phyloP scores from a whole-genome alignment of 371 early-diverging fungal species.

The Nematocida displodere region DNA sequence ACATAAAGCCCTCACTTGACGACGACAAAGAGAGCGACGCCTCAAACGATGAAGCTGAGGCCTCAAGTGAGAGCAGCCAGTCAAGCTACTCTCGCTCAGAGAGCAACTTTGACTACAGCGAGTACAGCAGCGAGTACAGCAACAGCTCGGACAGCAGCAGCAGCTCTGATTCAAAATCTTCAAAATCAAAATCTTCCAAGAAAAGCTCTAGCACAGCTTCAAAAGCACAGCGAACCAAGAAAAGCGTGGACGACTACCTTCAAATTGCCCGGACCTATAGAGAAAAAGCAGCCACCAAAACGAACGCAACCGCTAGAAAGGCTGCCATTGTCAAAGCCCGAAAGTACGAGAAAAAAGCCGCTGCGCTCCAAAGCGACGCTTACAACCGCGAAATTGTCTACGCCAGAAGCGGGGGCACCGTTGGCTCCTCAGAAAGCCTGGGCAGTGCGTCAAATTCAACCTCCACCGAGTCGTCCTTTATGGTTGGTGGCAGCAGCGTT shows the following conservation, averaged over 20 bases:
- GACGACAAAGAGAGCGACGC: neutral
- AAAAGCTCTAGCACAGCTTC: neutral
- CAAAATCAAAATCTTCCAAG: neutral
- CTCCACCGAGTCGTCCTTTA: neutral
- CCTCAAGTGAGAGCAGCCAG: neutral
- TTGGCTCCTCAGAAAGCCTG: neutral
- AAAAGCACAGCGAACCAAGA: no score
- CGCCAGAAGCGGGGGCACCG: neutral
- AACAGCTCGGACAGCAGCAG: neutral
- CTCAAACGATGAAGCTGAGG: neutral
- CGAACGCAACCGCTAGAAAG: neutral
- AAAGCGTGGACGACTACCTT: neutral
- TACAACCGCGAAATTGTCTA: constrained; percentile 3
- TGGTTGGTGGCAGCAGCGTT: neutral
- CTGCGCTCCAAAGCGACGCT: neutral
- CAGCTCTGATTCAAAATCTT: neutral
- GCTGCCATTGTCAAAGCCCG: neutral
- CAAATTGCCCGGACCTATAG: neutral
- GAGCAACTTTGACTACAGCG: neutral
- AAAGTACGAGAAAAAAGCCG: constrained; percentile 11
- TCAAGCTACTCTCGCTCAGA: neutral
- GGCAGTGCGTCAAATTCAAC: neutral
- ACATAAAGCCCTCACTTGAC: neutral
- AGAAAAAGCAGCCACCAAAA: constrained; percentile 15
- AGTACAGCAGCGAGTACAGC: neutral